Conservation (phyloP, 2,329 filamentous ascomycete genomes). For the Lachnellula suecica region DNA sequence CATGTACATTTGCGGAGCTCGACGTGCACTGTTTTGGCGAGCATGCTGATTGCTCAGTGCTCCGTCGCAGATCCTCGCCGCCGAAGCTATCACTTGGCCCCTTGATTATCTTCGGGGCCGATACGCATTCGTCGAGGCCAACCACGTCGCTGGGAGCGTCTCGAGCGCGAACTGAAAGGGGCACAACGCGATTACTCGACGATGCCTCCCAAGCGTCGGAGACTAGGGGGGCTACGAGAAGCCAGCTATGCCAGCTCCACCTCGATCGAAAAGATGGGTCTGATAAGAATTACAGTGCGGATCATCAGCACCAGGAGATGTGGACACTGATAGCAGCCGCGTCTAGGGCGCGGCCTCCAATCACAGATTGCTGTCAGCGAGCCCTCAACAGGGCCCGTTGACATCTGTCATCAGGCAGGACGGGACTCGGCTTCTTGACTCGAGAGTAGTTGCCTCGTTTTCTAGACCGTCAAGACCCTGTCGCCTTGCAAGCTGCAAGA, state of each 20-base stretch:
- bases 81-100: background rate
- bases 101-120: background rate
- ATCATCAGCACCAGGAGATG: constrained; percentile 8
- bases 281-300: background rate
- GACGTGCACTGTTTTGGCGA: too few species aligned
- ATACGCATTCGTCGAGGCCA: background rate
- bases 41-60: too few species aligned
- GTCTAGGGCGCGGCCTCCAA: background rate
- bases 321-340: constrained; percentile 8
- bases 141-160: constrained; percentile 1
- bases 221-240: background rate
- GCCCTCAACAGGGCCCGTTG: too few species aligned
- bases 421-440: too few species aligned
- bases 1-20: background rate
- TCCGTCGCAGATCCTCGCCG: background rate
- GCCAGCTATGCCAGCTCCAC: too few species aligned
- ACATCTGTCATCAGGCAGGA: constrained; percentile 9
- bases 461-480: too few species aligned
- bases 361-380: background rate
- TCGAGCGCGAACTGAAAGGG: background rate
- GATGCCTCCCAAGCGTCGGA: background rate
- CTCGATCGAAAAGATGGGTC: background rate
- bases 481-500: too few species aligned
- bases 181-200: too few species aligned
- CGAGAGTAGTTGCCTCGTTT: too few species aligned